Evolutionary conservation across 352 stramenopile species (phyloP), one percentile per base, ranked within the genome.

Genomic region (Phytophthora citrophthora): DNA sequence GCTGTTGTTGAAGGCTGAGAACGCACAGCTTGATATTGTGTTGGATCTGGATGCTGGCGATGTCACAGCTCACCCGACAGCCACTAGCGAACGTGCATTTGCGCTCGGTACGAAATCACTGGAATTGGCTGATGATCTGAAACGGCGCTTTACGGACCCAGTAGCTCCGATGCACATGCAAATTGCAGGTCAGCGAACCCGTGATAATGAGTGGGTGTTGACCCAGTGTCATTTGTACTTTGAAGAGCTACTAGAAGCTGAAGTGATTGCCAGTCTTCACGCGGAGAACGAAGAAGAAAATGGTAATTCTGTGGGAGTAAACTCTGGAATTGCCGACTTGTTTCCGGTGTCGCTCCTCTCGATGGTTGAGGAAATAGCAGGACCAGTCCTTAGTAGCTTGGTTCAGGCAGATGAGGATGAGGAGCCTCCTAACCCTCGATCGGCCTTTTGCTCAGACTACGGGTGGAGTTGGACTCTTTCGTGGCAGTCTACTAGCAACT

Each of bases 401-500:
- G 41, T 54, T 13, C 36, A 54, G 4, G 12, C 27, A n/a, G 54
- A 64, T 9, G 65, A 66, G 16, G 65, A 65, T 1, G 73, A 82
- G 1, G 75, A 82, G 6, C 66, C 63, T 58, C 51, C 43, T 13
- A 65, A 64, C 6, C 59, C 41, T 11, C 59, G 65, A n/a, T 53
- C 59, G 20, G 49, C 53, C 11, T 88, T 90, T 54, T 84, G 78
- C 39, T 68, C 64, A 1, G 74, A 91, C 48, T 89, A 91, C 48
- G 78, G 78, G 6, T 80, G 77, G 18, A 74, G 54, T 5, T 94
- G 85, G 85, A 68, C 73, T 20, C 71, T 82, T 16, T 75, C 77
- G 13, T 94, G 85, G 85, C 79, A 91, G 32, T 61, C 73, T 43
- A 94, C 85, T 2, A 73, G 46, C 53, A 92, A 85, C 60, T 91